These are phyloP conservation scores for Candida chauliodis DNA, from an alignment of 805 yeast species.

Conservation along the genomic window DNA sequence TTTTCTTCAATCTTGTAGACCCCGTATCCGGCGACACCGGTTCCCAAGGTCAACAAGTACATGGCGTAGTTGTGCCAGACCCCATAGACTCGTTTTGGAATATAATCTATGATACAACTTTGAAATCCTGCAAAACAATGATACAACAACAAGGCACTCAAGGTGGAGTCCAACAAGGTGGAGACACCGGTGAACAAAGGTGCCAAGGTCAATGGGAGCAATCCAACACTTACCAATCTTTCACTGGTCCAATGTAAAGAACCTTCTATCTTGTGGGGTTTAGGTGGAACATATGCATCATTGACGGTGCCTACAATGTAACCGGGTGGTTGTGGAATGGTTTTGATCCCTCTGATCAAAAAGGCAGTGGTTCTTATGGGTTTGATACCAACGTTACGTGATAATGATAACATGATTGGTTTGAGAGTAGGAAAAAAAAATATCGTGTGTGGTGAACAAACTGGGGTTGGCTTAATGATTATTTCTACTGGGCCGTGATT, in stretches of 20 bases:
- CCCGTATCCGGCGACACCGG: constrained; percentile 67
- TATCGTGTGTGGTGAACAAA: background rate
- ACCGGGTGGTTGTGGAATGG: constrained; percentile 71
- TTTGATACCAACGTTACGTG: constrained; percentile 1
- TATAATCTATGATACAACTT: constrained; percentile 74
- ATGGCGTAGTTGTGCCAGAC: constrained; percentile 57
- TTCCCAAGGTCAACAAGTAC: constrained; percentile 59
- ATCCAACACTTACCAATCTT: constrained; percentile 52
- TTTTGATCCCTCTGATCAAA: constrained; percentile 36
- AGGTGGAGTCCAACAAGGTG: constrained; percentile 53
- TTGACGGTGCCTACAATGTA: constrained; percentile 67
- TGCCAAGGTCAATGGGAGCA: constrained; percentile 60
- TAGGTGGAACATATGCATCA: constrained; percentile 65
- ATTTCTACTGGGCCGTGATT: background rate
- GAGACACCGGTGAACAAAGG: constrained; percentile 57
- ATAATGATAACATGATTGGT: constrained; percentile 2
- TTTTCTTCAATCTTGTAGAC: constrained; percentile 63
- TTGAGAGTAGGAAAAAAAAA: background rate
- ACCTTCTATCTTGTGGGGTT: constrained; percentile 55
- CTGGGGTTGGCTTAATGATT: constrained; percentile 5
- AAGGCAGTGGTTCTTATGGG: constrained; percentile 7
- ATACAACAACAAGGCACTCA: constrained; percentile 53
- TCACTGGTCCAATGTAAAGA: constrained; percentile 75
- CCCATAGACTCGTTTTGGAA: constrained; percentile 73
- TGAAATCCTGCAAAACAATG: constrained; percentile 73